Evolutionary conservation across 768 basidiomycete genomes (phyloP), one percentile per base, ranked within the genome.

Genomic region (Trametes elegans): DNA sequence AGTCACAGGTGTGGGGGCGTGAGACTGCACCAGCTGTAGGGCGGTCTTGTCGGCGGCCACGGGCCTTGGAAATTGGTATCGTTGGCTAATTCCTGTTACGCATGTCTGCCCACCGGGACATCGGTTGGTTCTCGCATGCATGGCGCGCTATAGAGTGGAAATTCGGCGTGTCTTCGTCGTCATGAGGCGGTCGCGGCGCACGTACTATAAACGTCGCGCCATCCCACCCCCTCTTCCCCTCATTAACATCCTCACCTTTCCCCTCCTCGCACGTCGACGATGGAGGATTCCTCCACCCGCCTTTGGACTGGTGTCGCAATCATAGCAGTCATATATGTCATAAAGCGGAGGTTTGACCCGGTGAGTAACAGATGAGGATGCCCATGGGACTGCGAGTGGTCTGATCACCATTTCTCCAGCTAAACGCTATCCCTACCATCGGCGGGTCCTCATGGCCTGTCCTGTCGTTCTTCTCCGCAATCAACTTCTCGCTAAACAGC

Each of bases 391-490:
- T 7, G 7, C 31, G 31, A n/a, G 5, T 35, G 34, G 34, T 13
- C 34, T 35, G 34, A n/a, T 35, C 14, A 5, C 14, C 18, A 35
- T 14, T 35, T 1, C 2, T 27, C 4, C 39, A 64, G 64, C 53
- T 62, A 5, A 28, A 40, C 36, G 7, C 31, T 9, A 73, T 75
- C 18, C 74, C 74, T 14, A 53, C 72, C 0, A 64, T 74, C 16
- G 61, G 61, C 2, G 74, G 73, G 11, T 65, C 71, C 14, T 68
- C 73, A 11, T 60, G 66, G 14, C 66, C 64, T 18, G 45, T 75
- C 28, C 55, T 71, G 7, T 74, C 73, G 8, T 72, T 65, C 63
- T 62, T 63, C 27, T 65, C 67, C 7, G 71, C 68, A 6, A 38
- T 59, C 27, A 66, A 61, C 29, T 73, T 68, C 53, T 53, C 70